Base-by-base conservation (phyloP, 257 asterid genomes). In the Salvia splendens region DNA sequence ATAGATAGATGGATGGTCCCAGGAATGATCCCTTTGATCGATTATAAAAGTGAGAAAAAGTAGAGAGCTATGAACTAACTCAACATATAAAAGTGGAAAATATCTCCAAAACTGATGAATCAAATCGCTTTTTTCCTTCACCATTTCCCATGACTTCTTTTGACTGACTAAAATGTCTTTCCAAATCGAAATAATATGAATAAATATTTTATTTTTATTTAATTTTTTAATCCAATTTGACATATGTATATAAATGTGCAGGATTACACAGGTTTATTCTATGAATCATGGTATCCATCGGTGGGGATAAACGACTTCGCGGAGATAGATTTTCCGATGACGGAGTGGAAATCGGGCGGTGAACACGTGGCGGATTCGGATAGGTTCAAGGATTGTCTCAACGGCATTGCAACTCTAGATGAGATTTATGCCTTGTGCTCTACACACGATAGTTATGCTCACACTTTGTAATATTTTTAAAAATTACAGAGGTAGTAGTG, bases 71-170 rank as follows among this genome's bases (percentile, higher is more conserved):
- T 68, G 78, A 75, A 81, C 77, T 67, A 75, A 81, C 77, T 67
- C 68, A 61, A 67, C 83, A 54, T 38, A 38, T 81, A 80, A 83
- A 80, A 83, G 85, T 60, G 52, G 59, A 48, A 73, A 72, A 79
- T 73, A 66, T 40, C 63, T 63, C 75, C 35, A 61, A 6, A 42
- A 67, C 67, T 65, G 64, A 73, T 54, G 36, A 70, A 28, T 75
- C 73, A 71, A 42, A 16, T 61, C 64, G 45, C 81, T 78, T 80
- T 69, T 33, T 20, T 83, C 77, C 70, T 24, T 79, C 84, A 69
- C 80, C 74, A 75, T 76, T 79, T 75, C 75, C 89, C 54, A 84
- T 77, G 55, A 68, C 41, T 76, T 81, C 81, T 84, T 84, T 83
- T 84, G 89, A 84, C 86, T 76, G 82, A 8, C 72, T 67, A 78